These are phyloP conservation scores for Vigna mungo DNA, from an alignment of 306 rosid species.

Conservation along the genomic window DNA sequence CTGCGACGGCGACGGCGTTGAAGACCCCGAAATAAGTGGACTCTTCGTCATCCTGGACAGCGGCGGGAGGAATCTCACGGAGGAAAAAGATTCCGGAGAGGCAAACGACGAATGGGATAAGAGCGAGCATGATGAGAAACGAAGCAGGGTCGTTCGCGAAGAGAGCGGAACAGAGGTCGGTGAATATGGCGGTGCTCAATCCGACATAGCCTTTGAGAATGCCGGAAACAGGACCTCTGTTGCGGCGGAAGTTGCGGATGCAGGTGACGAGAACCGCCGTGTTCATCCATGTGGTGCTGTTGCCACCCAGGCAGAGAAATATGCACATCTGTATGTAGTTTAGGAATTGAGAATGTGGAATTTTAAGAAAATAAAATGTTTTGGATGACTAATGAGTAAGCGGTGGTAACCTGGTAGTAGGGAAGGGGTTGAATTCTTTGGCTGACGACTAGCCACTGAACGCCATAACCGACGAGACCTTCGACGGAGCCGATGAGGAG, in stretches of 20 bases:
- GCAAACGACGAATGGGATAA: slow-evolving; percentile 77
- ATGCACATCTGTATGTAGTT: slow-evolving; percentile 66
- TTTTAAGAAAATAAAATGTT: not conserved
- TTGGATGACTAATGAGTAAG: not conserved
- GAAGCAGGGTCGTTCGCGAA: slow-evolving; percentile 65
- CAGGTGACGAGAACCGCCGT: slow-evolving; percentile 88
- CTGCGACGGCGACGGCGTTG: slow-evolving; percentile 69
- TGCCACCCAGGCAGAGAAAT: slow-evolving; percentile 89
- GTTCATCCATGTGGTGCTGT: slow-evolving; percentile 99
- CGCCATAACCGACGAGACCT: slow-evolving; percentile 86
- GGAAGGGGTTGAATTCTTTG: slow-evolving; percentile 67
- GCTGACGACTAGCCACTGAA: slow-evolving; percentile 91
- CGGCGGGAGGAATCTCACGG: slow-evolving; percentile 63
- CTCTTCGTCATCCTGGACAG: slow-evolving; percentile 56
- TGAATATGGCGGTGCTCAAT: slow-evolving; percentile 93
- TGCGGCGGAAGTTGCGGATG: slow-evolving; percentile 82
- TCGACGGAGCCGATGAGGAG: slow-evolving; percentile 79
- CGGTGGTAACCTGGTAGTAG: slow-evolving; percentile 72
- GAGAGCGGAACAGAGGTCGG: slow-evolving; percentile 74
- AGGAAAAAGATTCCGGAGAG: slow-evolving; percentile 78
- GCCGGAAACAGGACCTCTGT: slow-evolving; percentile 93
- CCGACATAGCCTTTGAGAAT: slow-evolving; percentile 84
- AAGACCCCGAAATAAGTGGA: slow-evolving; percentile 62
- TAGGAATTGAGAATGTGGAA: not conserved
- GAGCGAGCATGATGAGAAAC: slow-evolving; percentile 74